Percentiles rank a stretch among this genome's conserved stretches.
These are phyloP conservation scores for Elsinoe australis DNA, from an alignment of 2,329 filamentous ascomycete species.

Conservation along the genomic window DNA sequence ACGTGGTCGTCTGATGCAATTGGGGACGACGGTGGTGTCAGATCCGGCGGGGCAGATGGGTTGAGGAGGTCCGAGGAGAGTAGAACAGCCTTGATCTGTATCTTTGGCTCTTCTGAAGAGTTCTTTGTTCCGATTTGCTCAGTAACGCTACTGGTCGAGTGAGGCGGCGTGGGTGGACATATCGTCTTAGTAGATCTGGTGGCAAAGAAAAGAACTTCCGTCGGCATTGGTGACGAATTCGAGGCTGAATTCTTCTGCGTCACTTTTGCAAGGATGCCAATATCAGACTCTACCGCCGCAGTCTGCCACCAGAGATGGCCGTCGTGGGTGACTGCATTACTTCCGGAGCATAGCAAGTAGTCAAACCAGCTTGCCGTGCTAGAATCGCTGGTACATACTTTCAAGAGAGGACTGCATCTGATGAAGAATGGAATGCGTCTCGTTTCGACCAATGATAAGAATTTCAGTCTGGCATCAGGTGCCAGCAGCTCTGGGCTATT, in stretches of 20 bases:
- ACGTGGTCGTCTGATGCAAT: constrained; percentile 8
- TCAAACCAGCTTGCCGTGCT: constrained; percentile 37
- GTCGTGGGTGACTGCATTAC: constrained; percentile 16
- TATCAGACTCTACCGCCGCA: constrained; percentile 32
- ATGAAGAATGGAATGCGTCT: constrained; percentile 36
- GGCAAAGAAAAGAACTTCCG: constrained; percentile 42
- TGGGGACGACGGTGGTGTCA: constrained; percentile 27
- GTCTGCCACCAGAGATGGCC: constrained; percentile 31
- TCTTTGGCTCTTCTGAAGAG: constrained; percentile 10
- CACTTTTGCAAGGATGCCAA: constrained; percentile 35
- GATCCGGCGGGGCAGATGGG: constrained; percentile 17
- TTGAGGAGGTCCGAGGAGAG: constrained; percentile 38
- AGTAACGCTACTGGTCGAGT: constrained; percentile 24
- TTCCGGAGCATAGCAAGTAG: constrained; percentile 26
- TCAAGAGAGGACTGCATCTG: constrained; percentile 31
- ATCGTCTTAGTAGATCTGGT: constrained; percentile 24
- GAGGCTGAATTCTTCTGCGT: constrained; percentile 6
- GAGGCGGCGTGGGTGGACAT: constrained; percentile 30
- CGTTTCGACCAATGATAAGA: constrained; percentile 35
- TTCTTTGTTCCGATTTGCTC: not conserved
- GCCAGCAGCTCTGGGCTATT: not conserved
- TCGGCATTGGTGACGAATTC: constrained; percentile 25
- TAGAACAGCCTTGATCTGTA: constrained; percentile 35
- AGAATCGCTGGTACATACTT: constrained; percentile 32
- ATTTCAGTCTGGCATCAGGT: constrained; percentile 20